Percentiles rank a stretch among this genome's conserved stretches.
Evolutionary conservation across 176 grass and related monocot species (phyloP).

Genomic region (Bolboschoenus planiculmis): DNA sequence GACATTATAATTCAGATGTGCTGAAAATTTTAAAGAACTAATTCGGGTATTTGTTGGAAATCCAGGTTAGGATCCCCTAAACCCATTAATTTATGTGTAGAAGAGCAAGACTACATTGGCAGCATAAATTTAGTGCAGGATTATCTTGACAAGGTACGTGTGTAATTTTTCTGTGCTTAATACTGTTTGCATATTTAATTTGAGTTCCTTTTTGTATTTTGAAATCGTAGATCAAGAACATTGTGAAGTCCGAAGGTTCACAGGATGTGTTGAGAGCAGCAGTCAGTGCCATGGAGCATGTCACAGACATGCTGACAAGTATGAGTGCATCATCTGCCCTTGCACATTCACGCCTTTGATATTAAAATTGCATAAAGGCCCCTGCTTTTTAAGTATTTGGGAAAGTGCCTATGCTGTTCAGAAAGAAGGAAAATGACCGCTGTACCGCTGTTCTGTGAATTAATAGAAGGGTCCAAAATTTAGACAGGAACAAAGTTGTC

Average conservation of each 20-base stretch:
- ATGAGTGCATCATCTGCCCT: conserved; percentile 10
- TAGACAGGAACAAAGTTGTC: background rate
- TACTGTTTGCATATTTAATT: background rate
- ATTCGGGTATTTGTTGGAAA: background rate
- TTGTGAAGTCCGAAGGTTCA: conserved; percentile 18
- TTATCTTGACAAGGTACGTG: conserved; percentile 25
- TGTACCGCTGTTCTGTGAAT: background rate
- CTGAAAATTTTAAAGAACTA: background rate
- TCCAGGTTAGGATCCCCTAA: background rate
- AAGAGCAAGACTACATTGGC: conserved; percentile 16
- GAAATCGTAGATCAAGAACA: background rate
- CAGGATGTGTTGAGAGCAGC: conserved; percentile 27
- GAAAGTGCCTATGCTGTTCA: background rate
- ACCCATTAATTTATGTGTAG: background rate
- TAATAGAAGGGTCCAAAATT: background rate
- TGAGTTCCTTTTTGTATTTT: background rate
- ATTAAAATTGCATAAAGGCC: conserved; percentile 7
- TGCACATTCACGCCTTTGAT: conserved; percentile 16
- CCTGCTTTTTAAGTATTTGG: background rate
- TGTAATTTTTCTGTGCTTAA: background rate
- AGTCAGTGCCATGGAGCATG: conserved; percentile 19
- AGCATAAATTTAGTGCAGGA: conserved; percentile 20
- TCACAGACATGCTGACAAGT: conserved; percentile 13
- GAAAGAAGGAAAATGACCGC: background rate
- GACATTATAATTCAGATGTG: background rate